Conservation (phyloP, 2,329 filamentous ascomycete species). For the Claviceps monticola region DNA sequence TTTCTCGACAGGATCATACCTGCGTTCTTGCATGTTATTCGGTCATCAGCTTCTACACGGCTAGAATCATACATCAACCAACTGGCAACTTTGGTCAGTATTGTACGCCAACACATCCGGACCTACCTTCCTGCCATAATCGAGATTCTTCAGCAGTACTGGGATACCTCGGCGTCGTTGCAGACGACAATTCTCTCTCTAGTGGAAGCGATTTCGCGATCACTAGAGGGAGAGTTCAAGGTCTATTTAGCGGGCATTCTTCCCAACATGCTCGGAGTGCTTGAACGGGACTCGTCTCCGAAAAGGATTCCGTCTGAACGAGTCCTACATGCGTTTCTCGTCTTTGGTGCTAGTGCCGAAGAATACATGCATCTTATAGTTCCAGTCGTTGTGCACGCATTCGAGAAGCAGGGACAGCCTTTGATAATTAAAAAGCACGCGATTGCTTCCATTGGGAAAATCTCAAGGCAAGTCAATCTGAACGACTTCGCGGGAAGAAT, state of each 20-base stretch:
- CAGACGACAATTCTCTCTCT: conserved; percentile 86
- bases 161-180: conserved; percentile 65
- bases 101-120: conserved; percentile 91
- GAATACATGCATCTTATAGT: conserved; percentile 99
- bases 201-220: conserved; percentile 85
- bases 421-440: conserved; percentile 69
- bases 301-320: conserved; percentile 75
- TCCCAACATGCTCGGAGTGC: conserved; percentile 83
- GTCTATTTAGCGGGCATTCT: conserved; percentile 81
- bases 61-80: conserved; percentile 98
- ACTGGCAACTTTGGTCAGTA: conserved; percentile 79
- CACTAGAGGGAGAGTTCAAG: conserved; percentile 95
- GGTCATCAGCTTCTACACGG: conserved; percentile 60
- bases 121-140: conserved; percentile 82
- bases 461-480: conserved; percentile 91
- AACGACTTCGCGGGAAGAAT: conserved; percentile 96
- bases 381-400: conserved; percentile 84
- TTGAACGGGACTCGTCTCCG: conserved; percentile 69
- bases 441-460: conserved; percentile 87
- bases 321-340: conserved; percentile 86
- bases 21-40: conserved; percentile 81
- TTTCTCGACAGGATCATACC: conserved; percentile 92
- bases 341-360: conserved; percentile 90
- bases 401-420: conserved; percentile 78
- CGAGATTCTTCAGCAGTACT: conserved; percentile 76